Base-by-base conservation (phyloP, 768 basidiomycete species). In the Hortiboletus campestris region DNA sequence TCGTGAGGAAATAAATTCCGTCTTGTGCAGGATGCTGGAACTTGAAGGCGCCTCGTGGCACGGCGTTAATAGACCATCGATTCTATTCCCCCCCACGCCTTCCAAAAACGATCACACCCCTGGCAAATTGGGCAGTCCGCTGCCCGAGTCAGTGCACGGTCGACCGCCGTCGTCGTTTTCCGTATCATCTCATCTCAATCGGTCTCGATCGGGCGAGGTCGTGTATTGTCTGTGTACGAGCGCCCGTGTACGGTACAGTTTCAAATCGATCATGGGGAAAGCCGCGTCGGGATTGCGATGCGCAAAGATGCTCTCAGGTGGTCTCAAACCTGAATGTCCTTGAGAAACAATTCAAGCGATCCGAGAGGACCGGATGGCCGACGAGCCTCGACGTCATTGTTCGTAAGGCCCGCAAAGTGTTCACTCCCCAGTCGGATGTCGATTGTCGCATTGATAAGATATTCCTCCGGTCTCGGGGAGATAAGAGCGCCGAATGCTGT, bases 31-130 rank as follows among this genome's bases (percentile, higher is more conserved):
- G 48, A 32, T 12, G 35, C 2, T 60, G 46, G 38, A 42, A 32
- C 28, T 29, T 39, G 53, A 42, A 13, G 31, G 2, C 13, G 19
- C 61, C 61, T 42, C 46, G 42, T 51, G 38, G 45, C 19, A 29
- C 40, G 43, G 55, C 12, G 45, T 29, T 41, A 20, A 31, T 32
- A 39, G 19, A 40, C 31, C 35, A 42, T 42, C 34, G 16, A 14
- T 49, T 49, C 25, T 25, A 34, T 39, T 31, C 38, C 25, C 19
- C 40, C 22, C 20, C 12, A 11, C 9, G 31, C 29, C 9, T 57
- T 50, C 59, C 49, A 4, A n/a, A 57, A 19, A 36, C 34, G 46
- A 43, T 3, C 31, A 29, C 12, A 32, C 22, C 43, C 39, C 39
- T 38, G 8, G 47, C 50, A 25, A 43, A 48, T 11, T 6, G 22